Conservation (phyloP, 2,329 filamentous ascomycete genomes). For the Penicillium digitatum region DNA sequence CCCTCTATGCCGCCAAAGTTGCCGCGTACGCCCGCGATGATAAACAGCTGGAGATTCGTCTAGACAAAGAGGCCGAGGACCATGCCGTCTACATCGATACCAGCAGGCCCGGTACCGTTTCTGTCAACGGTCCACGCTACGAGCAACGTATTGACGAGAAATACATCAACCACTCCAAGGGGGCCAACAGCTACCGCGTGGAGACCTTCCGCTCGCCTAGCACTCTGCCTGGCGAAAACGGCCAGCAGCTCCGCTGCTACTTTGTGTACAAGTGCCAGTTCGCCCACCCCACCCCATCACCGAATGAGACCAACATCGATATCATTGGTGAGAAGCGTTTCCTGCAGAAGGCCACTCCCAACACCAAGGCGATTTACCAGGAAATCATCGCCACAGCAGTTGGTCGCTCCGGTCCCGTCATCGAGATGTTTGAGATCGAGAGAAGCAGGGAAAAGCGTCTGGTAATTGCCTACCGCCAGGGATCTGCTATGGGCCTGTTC, state of each 20-base stretch:
- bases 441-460: slow-evolving; percentile 86
- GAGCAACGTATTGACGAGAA: slow-evolving; percentile 92
- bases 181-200: slow-evolving; percentile 76
- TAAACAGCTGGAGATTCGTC: slow-evolving; percentile 86
- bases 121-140: slow-evolving; percentile 77
- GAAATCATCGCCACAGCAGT: slow-evolving; percentile 87
- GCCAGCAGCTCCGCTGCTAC: slow-evolving; percentile 89
- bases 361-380: slow-evolving; percentile 94
- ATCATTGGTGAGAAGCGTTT: slow-evolving; percentile 91
- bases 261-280: slow-evolving; percentile 98
- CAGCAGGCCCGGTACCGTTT: slow-evolving; percentile 78
- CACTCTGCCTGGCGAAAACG: slow-evolving; percentile 67
- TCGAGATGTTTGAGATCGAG: slow-evolving; percentile 96
- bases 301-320: slow-evolving; percentile 81
- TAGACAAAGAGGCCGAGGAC: slow-evolving; percentile 91
- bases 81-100: slow-evolving; percentile 99
- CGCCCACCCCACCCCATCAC: slow-evolving; percentile 65
- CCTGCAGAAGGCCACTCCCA: slow-evolving; percentile 89
- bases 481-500: slow-evolving; percentile 89
- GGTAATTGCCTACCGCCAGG: slow-evolving; percentile 89
- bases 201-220: slow-evolving; percentile 95
- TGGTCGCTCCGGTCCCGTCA: slow-evolving; percentile 82
- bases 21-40: slow-evolving; percentile 90
- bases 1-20: slow-evolving; percentile 93
- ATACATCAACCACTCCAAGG: slow-evolving; percentile 77